Evolutionary conservation across 257 asterid species (phyloP), one percentile per base, ranked within the genome.

Genomic region (Jasminum sambac): DNA sequence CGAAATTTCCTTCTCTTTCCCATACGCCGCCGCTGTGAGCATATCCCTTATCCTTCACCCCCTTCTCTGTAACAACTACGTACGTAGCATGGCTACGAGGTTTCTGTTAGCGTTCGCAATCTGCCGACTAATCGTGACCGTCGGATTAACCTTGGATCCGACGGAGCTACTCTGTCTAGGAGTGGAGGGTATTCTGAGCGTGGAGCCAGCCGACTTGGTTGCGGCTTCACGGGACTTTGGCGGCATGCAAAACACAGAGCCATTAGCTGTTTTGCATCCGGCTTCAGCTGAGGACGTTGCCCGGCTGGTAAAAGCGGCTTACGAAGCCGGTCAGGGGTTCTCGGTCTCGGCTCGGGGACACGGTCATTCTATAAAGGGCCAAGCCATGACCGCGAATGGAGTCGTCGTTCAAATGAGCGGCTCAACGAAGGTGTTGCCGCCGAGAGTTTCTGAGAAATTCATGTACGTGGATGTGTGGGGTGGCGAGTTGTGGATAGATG

Each of bases 341-440:
- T 40, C 83, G 17, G 84, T 90, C 39, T 88, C 97, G 30, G 96
- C 97, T 2, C 69, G 94, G 62, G 97, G 97, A 0, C 96, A 88
- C 74, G 97, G 97, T 0, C 97, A 90, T 79, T 90, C 97, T 4
- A 86, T 88, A 42, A 88, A 85, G 74, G 97, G 97, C 38, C 97
- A 90, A 64, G 88, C 97, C 7, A 83, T 78, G 90, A 73, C 82
- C 1, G 21, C 30, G 6, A 72, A 78, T 34, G 96, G 97, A 6
- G 79, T 88, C 13, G 94, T 90, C 7, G 48, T 88, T 41, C 85
- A 82, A 77, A 88, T 88, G 95, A 85, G 85, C 70, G 71, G 84
- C 11, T 44, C 46, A 0, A 48, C 37, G 52, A 67, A 44, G 67
- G 77, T 76, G 55, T 16, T 64, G 21, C 66, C 69, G 60, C 77